Evolutionary conservation across 208 protist genomes (phyloP).

Genomic region (Acanthamoeba triangularis): DNA sequence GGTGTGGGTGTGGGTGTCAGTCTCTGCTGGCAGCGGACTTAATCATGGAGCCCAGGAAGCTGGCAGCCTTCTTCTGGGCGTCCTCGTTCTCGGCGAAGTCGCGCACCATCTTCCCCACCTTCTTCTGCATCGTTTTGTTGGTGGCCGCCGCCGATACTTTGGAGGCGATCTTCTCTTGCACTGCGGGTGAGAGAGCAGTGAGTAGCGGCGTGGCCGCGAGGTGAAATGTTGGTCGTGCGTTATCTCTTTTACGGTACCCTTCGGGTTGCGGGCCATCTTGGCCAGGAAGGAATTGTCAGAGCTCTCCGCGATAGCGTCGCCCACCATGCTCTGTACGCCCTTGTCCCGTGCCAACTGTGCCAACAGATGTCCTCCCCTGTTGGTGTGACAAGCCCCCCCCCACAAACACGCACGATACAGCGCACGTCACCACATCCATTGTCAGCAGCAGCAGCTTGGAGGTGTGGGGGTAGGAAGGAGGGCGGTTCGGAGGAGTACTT

Average conservation of each 20-base stretch:
- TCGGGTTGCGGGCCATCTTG: background rate
- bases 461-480: background rate
- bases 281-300: slow-evolving; percentile 30
- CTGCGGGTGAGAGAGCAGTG: background rate
- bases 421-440: background rate
- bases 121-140: slow-evolving; percentile 17
- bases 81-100: slow-evolving; percentile 43
- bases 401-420: too few relatives aligned
- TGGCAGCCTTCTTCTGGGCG: background rate
- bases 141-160: slow-evolving; percentile 16
- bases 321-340: slow-evolving; percentile 38
- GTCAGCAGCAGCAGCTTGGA: background rate
- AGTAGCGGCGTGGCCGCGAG: too few relatives aligned
- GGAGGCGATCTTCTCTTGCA: slow-evolving; percentile 39
- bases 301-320: slow-evolving; percentile 18
- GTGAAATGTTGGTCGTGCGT: too few relatives aligned
- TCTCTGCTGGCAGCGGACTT: background rate
- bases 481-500: background rate
- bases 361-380: background rate
- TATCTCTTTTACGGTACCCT: background rate
- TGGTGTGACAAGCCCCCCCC: too few relatives aligned
- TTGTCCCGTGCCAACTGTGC: background rate
- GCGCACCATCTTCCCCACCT: slow-evolving; percentile 22
- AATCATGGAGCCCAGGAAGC: background rate
- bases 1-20: too few relatives aligned